Percentiles rank a stretch among this genome's conserved stretches.
Conservation (phyloP, 495 filamentous ascomycete species). For the Penicillium chermesinum region DNA sequence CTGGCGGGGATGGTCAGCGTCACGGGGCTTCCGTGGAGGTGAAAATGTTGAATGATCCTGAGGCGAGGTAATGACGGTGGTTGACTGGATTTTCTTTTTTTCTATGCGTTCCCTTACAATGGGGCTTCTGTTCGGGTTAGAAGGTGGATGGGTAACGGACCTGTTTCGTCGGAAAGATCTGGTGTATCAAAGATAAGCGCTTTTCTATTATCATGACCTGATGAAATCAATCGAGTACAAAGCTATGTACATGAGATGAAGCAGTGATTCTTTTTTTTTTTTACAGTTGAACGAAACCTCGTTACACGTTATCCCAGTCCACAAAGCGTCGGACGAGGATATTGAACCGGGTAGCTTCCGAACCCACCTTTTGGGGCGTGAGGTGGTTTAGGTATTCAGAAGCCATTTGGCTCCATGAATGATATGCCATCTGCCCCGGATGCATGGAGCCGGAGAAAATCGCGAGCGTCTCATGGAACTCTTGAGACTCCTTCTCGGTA, state of each 20-base stretch:
- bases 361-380: slow-evolving; percentile 31
- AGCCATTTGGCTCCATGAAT: slow-evolving; percentile 45
- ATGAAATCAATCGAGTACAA: too few species aligned
- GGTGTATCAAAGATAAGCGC: too few species aligned
- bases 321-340: slow-evolving; percentile 41
- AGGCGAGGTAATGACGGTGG: too few species aligned
- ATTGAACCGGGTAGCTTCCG: slow-evolving; percentile 40
- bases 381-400: slow-evolving; percentile 35
- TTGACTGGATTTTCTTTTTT: too few species aligned
- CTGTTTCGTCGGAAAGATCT: too few species aligned
- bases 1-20: not conserved
- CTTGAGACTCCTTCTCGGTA: slow-evolving; percentile 14
- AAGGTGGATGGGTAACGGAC: too few species aligned
- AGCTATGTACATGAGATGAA: not conserved
- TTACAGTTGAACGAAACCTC: not conserved
- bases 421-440: slow-evolving; percentile 41
- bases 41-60: not conserved
- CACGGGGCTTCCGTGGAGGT: not conserved
- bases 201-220: too few species aligned
- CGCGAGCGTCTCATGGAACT: slow-evolving; percentile 2
- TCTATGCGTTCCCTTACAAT: too few species aligned
- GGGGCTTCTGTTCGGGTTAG: too few species aligned
- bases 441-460: slow-evolving; percentile 37
- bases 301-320: not conserved
- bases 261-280: not conserved